phyloP scores from a whole-genome alignment of 2,329 filamentous ascomycete species.

The Mariannaea elegans region DNA sequence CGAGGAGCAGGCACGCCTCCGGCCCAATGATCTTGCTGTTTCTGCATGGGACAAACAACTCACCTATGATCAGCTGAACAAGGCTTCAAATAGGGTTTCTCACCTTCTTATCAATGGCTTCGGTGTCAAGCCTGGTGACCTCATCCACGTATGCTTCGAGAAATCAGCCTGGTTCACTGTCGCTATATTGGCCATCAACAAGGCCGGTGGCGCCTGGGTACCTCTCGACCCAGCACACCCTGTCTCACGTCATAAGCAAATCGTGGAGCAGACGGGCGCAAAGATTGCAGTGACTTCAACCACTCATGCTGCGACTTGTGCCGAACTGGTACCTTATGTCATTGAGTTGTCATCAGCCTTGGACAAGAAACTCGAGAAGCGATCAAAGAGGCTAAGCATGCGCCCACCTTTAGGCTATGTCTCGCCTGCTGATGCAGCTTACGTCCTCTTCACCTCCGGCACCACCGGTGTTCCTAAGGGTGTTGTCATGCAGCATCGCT shows the following conservation, averaged over 20 bases:
- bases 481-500: constrained; percentile 30
- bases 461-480: constrained; percentile 40
- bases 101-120: constrained; percentile 11
- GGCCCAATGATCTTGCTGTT: constrained; percentile 28
- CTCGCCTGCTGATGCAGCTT: constrained; percentile 12
- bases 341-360: constrained; percentile 1
- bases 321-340: neutral
- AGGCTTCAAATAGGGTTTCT: constrained; percentile 10
- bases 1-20: constrained; percentile 3
- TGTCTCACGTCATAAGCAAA: neutral
- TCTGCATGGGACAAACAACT: constrained; percentile 39
- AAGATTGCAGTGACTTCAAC: constrained; percentile 1
- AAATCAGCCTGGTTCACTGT: constrained; percentile 8
- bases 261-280: constrained; percentile 1
- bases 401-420: neutral
- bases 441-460: constrained; percentile 39
- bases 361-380: constrained; percentile 1
- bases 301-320: neutral
- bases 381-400: constrained; percentile 5
- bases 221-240: constrained; percentile 8
- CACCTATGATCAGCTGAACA: constrained; percentile 30
- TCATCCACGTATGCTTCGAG: constrained; percentile 23
- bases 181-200: constrained; percentile 9
- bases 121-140: constrained; percentile 10
- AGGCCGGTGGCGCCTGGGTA: constrained; percentile 9